Evolutionary conservation across 805 yeast species (phyloP).

Genomic region (Pichia scutulata): DNA sequence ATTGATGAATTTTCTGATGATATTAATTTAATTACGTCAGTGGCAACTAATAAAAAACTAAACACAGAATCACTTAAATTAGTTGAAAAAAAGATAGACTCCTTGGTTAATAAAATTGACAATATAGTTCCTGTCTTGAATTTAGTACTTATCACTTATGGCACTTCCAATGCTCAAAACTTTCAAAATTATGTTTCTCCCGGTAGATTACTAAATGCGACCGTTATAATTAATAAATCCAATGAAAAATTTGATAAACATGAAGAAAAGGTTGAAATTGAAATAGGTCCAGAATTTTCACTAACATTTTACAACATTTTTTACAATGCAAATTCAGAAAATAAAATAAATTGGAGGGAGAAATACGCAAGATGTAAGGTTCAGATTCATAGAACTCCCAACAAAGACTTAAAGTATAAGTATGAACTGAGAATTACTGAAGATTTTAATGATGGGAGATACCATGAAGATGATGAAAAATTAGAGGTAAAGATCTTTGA

Average conservation of each 20-base stretch:
- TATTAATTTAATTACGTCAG: slow-evolving; percentile 33
- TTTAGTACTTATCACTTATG: slow-evolving; percentile 59
- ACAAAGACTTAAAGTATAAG: slow-evolving; percentile 22
- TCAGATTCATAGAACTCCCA: slow-evolving; percentile 28
- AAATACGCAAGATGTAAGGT: slow-evolving; percentile 52
- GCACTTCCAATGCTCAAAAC: slow-evolving; percentile 47
- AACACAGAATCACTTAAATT: slow-evolving; percentile 29
- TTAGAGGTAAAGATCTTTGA: slow-evolving; percentile 31
- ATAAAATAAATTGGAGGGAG: slow-evolving; percentile 64
- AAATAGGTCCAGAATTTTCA: slow-evolving; percentile 55
- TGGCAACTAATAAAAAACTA: slow-evolving; percentile 16
- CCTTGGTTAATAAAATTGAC: slow-evolving; percentile 46
- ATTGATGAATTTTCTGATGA: slow-evolving; percentile 49
- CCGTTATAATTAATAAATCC: slow-evolving; percentile 36
- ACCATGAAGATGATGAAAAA: slow-evolving; percentile 52
- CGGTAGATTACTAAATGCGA: slow-evolving; percentile 57
- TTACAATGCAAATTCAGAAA: slow-evolving; percentile 33
- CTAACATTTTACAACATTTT: slow-evolving; percentile 56
- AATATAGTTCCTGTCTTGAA: slow-evolving; percentile 63
- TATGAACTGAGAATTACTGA: slow-evolving; percentile 46
- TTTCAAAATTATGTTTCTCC: slow-evolving; percentile 49
- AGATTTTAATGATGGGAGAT: slow-evolving; percentile 61
- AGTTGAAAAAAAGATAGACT: slow-evolving; percentile 45
- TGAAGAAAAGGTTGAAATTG: slow-evolving; percentile 12
- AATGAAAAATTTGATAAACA: slow-evolving; percentile 23